A percentile compares a stretch with the other conserved stretches of the same genome.
These are phyloP conservation scores for Kodamaea kaohsiungensis DNA, from an alignment of 805 yeast genomes.

Conservation along the genomic window DNA sequence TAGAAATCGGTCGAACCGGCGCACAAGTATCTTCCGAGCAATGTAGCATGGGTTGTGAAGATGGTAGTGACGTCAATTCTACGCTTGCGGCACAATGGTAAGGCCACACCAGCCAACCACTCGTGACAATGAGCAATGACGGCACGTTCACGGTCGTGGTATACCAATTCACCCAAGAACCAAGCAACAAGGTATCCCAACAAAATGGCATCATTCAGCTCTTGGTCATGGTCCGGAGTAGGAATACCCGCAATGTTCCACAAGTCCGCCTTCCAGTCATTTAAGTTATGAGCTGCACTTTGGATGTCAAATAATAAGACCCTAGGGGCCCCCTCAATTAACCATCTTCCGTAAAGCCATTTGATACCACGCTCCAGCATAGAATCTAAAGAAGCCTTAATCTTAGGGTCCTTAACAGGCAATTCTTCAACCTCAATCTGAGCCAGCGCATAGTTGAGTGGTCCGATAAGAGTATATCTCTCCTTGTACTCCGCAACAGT, in stretches of 20 bases:
- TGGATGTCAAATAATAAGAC: slow-evolving; percentile 85
- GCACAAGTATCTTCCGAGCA: slow-evolving; percentile 91
- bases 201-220: slow-evolving; percentile 89
- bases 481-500: slow-evolving; percentile 91
- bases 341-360: slow-evolving; percentile 92
- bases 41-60: slow-evolving; percentile 96
- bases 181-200: slow-evolving; percentile 94
- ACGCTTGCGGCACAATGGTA: slow-evolving; percentile 89
- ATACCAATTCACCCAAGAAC: slow-evolving; percentile 94
- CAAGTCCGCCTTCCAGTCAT: slow-evolving; percentile 92
- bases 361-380: slow-evolving; percentile 82
- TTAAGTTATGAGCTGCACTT: slow-evolving; percentile 65
- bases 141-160: slow-evolving; percentile 80
- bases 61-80: slow-evolving; percentile 91
- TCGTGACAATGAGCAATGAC: slow-evolving; percentile 95
- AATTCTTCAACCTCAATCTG: slow-evolving; percentile 81
- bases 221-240: slow-evolving; percentile 83
- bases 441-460: slow-evolving; percentile 71
- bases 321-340: slow-evolving; percentile 96
- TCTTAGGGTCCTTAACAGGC: slow-evolving; percentile 52
- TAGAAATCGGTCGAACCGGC: slow-evolving; percentile 97
- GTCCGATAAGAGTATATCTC: slow-evolving; percentile 85
- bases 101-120: slow-evolving; percentile 96
- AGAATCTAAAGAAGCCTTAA: slow-evolving; percentile 66
- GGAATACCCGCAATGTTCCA: slow-evolving; percentile 94